phyloP scores from a whole-genome alignment of 768 basidiomycete genomes.

The Phlegmacium glaucopus region DNA sequence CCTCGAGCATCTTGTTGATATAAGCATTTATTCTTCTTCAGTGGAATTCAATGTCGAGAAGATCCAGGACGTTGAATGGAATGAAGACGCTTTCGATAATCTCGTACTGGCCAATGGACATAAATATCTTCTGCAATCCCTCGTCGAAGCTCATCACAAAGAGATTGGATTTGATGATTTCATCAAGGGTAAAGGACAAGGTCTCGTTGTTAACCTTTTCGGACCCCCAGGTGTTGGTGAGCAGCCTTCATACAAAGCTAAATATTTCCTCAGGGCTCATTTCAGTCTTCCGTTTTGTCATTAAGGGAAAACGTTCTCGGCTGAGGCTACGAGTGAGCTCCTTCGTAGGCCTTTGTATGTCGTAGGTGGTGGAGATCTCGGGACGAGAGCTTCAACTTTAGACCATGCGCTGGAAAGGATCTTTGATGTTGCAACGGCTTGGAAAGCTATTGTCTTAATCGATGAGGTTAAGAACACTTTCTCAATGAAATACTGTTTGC shows the following conservation, averaged over 20 bases:
- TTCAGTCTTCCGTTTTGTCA: no score
- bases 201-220: conserved; percentile 52
- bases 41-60: conserved; percentile 61
- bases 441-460: conserved; percentile 58
- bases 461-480: conserved; percentile 36
- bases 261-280: no score
- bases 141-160: conserved; percentile 55
- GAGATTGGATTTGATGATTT: conserved; percentile 56
- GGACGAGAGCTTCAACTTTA: conserved; percentile 40
- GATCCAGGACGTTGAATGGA: conserved; percentile 52
- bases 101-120: conserved; percentile 53
- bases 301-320: conserved; percentile 54
- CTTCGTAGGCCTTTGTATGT: conserved; percentile 50
- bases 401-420: conserved; percentile 43
- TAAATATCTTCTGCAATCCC: conserved; percentile 52
- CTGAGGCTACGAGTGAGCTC: conserved; percentile 57
- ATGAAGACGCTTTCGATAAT: conserved; percentile 53
- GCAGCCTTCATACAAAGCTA: conserved; percentile 16
- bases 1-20: neutral
- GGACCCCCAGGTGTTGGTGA: conserved; percentile 57
- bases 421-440: conserved; percentile 53
- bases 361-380: conserved; percentile 53
- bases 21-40: conserved; percentile 19
- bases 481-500: neutral
- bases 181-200: conserved; percentile 64